phyloP scores from a whole-genome alignment of 208 protist genomes.

The Crithidia thermophila region DNA sequence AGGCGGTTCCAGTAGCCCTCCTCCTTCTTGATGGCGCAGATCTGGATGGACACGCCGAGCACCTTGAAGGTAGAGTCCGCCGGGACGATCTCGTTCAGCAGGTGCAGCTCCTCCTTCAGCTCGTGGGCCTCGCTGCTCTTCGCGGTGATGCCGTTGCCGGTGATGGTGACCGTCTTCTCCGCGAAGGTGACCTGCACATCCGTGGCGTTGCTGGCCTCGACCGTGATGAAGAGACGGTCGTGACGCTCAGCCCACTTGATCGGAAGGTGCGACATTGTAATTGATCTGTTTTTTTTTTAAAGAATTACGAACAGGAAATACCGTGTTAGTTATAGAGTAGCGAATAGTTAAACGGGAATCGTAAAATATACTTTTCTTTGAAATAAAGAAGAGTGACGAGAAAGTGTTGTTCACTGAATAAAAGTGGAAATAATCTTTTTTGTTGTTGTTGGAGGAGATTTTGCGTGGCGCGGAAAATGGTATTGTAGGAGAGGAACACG shows the following conservation, averaged over 20 bases:
- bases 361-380: too few species aligned
- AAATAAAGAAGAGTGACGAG: background rate
- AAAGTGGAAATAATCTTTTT: background rate
- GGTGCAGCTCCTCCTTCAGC: slow-evolving; percentile 69
- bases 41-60: slow-evolving; percentile 81
- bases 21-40: slow-evolving; percentile 90
- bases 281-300: background rate
- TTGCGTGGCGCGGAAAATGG: too few species aligned
- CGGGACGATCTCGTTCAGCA: slow-evolving; percentile 85
- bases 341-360: background rate
- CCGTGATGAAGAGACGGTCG: slow-evolving; percentile 88
- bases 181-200: slow-evolving; percentile 82
- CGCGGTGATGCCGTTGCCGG: slow-evolving; percentile 73
- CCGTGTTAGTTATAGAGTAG: background rate
- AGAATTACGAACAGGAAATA: background rate
- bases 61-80: slow-evolving; percentile 86
- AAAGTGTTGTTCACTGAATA: too few species aligned
- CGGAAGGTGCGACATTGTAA: slow-evolving; percentile 79
- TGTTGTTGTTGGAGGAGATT: too few species aligned
- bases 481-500: too few species aligned
- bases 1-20: slow-evolving; percentile 87
- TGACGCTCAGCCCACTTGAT: slow-evolving; percentile 92
- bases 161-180: slow-evolving; percentile 74
- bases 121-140: slow-evolving; percentile 62
- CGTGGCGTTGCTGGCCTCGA: slow-evolving; percentile 72